A percentile compares a stretch with the other conserved stretches of the same genome.
phyloP scores from a whole-genome alignment of 2,329 filamentous ascomycete genomes.

The Rosellinia necatrix region DNA sequence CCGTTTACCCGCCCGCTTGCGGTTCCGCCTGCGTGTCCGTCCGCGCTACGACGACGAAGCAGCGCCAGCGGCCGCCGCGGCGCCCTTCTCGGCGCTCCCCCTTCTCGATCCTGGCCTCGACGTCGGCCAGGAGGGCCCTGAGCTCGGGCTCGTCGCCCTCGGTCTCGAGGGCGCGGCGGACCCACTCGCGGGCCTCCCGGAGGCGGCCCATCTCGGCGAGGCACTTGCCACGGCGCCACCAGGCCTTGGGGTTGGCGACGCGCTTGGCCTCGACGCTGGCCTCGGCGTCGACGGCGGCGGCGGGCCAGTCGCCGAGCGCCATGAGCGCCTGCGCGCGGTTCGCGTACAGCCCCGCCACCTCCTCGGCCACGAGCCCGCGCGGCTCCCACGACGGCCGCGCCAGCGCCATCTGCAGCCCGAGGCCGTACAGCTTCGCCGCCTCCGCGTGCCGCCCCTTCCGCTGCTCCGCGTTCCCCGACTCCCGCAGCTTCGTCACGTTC shows the following conservation, averaged over 20 bases:
- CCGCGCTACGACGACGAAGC: not conserved
- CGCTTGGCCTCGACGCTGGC: slow-evolving; percentile 85
- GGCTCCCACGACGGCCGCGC: slow-evolving; percentile 87
- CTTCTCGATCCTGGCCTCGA: slow-evolving; percentile 54
- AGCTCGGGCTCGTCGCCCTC: slow-evolving; percentile 74
- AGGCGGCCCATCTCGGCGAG: slow-evolving; percentile 87
- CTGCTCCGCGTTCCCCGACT: slow-evolving; percentile 81
- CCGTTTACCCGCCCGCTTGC: no score
- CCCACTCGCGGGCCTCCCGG: slow-evolving; percentile 81
- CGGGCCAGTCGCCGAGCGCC: slow-evolving; percentile 80
- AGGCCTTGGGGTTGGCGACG: slow-evolving; percentile 88
- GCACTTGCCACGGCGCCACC: slow-evolving; percentile 87
- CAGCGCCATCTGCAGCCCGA: slow-evolving; percentile 90
- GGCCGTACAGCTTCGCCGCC: slow-evolving; percentile 78
- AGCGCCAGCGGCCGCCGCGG: not conserved
- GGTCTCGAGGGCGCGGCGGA: slow-evolving; percentile 77
- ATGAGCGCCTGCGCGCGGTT: slow-evolving; percentile 93
- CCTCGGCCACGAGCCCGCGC: slow-evolving; percentile 79
- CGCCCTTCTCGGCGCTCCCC: slow-evolving; percentile 38
- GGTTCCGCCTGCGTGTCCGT: not conserved
- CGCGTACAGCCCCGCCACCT: slow-evolving; percentile 77
- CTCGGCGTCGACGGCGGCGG: slow-evolving; percentile 86
- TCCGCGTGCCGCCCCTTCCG: slow-evolving; percentile 76
- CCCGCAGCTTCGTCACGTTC: slow-evolving; percentile 87
- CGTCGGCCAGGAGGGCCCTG: slow-evolving; percentile 65